Base-by-base conservation (phyloP, 2,329 filamentous ascomycete species). In the Penicillium occitanis region DNA sequence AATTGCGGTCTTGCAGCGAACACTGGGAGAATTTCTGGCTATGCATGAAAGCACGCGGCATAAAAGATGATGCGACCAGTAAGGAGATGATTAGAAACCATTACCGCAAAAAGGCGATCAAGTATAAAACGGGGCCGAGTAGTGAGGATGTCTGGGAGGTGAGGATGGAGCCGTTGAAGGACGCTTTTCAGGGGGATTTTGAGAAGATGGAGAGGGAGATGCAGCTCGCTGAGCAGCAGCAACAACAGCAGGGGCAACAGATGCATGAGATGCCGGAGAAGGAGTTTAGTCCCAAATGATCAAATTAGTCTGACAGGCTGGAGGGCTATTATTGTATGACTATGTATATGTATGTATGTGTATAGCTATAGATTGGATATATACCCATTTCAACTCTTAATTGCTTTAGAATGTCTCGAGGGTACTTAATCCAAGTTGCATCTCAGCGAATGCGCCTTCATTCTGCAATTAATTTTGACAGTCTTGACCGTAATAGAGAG, bases 11-110 rank as follows among this genome's bases (percentile, higher is more conserved):
- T 3, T 99, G 95, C 83, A 87, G 84, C 68, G 90, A 96, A 70
- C 89, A 93, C 69, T 97, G 94, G 93, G 86, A 90, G 68, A 91
- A 97, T 78, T 98, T 97, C 79, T 96, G 93, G 91, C 94, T 97
- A 81, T 99, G 95, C 83, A 97, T 98, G 93, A 89, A 91, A 69
- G 89, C 88, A 44, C 88, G 90, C 73, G 84, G 85, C 73, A 46
- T 44, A 8, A 57, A 33, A 0, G 78, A 84, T 0, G 85, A 86
- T 28, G 79, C 84, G 51, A 81, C 87, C 70, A 87, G 87, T 72
- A 87, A 86, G 67, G 85, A 79, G 69, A 75, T 80, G 71, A 85
- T 96, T 64, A 82, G 83, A 67, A 87, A 87, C 58, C 87, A 89
- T 78, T 92, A 93, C 79, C 83, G 87, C 69, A 83, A 86, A 69